phyloP scores from a whole-genome alignment of 1,139 yeast genomes.

The Geotrichum aggregatum region DNA sequence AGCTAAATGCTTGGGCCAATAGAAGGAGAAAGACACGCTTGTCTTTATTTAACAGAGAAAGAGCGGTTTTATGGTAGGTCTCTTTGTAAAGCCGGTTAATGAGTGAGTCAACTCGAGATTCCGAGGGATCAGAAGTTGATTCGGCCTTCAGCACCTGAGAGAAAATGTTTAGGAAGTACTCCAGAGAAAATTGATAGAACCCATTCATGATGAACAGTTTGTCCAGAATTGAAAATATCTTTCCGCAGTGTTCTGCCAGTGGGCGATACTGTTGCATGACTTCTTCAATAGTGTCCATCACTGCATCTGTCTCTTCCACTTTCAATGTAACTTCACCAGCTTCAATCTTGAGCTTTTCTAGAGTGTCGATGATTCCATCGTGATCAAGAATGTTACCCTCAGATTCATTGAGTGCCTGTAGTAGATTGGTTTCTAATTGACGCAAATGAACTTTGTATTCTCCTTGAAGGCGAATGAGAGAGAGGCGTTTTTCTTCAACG shows the following conservation, averaged over 20 bases:
- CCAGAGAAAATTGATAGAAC: conserved; percentile 59
- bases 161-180: conserved; percentile 46
- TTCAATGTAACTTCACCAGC: conserved; percentile 53
- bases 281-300: conserved; percentile 53
- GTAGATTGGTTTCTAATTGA: conserved; percentile 56
- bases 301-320: conserved; percentile 50
- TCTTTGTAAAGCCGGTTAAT: conserved; percentile 45
- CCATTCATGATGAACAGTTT: conserved; percentile 43
- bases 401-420: conserved; percentile 55
- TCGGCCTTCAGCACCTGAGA: conserved; percentile 38
- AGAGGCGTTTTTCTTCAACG: conserved; percentile 54
- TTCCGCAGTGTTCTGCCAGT: conserved; percentile 54
- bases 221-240: conserved; percentile 48
- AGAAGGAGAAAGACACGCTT: conserved; percentile 46
- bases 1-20: conserved; percentile 34
- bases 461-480: conserved; percentile 52
- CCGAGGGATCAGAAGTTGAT: conserved; percentile 17
- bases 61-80: conserved; percentile 46
- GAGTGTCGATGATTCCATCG: conserved; percentile 53
- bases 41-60: conserved; percentile 52
- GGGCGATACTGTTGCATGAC: conserved; percentile 48
- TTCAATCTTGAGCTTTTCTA: conserved; percentile 65
- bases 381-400: conserved; percentile 67
- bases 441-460: conserved; percentile 56
- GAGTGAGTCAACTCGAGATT: conserved; percentile 34